Evolutionary conservation across 2,329 filamentous ascomycete species (phyloP).

Genomic region (Myriosclerotinia curreyana): DNA sequence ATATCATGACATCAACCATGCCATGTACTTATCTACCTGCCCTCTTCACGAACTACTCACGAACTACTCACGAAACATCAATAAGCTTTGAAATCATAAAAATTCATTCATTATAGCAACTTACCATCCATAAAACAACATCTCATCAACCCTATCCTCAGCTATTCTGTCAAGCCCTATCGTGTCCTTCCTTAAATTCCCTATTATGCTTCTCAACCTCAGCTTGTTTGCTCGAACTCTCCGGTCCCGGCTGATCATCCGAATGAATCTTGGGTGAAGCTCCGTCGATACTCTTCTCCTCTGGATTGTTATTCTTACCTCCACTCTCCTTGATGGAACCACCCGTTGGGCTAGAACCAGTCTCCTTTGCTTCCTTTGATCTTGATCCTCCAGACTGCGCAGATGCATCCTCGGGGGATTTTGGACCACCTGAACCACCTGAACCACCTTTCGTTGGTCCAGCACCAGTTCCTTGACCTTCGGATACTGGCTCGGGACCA

Average conservation of each 20-base stretch:
- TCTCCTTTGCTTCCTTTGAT: constrained; percentile 44
- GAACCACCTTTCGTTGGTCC: constrained; percentile 40
- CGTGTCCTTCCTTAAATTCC: constrained; percentile 56
- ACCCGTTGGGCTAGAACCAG: constrained; percentile 38
- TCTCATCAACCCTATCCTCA: constrained; percentile 53
- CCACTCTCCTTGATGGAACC: constrained; percentile 31
- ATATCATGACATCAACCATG: no score
- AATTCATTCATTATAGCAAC: neutral
- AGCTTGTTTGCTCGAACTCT: constrained; percentile 47
- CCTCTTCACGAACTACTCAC: neutral
- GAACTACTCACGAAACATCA: neutral
- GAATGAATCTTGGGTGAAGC: constrained; percentile 27
- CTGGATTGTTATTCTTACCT: constrained; percentile 28
- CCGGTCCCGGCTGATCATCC: constrained; percentile 28
- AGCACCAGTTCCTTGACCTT: constrained; percentile 43
- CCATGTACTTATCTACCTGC: no score
- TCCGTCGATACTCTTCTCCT: constrained; percentile 14
- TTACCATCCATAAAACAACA: constrained; percentile 50
- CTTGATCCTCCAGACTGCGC: constrained; percentile 43
- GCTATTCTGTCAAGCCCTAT: constrained; percentile 43
- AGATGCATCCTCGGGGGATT: constrained; percentile 39
- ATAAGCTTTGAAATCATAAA: constrained; percentile 2
- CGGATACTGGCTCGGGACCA: constrained; percentile 43
- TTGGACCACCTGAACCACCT: constrained; percentile 27
- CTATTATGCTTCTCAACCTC: constrained; percentile 58